Evolutionary conservation across 108 stramenopile genomes (phyloP), one percentile per base, ranked within the genome.

Genomic region (Fragilaria crotonensis): DNA sequence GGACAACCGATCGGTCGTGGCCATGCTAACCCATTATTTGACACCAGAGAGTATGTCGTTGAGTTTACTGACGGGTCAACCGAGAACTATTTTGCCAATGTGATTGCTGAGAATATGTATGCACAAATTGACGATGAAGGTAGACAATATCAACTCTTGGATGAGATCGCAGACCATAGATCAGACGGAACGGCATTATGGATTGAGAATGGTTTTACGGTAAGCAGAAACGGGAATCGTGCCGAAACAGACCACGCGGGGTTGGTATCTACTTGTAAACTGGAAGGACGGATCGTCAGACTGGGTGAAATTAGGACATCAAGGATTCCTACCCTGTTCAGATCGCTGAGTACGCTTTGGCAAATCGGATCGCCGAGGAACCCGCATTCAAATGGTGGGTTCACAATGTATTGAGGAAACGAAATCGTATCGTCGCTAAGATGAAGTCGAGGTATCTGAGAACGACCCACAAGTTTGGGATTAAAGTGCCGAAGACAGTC

Each of bases 21-120:
- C 0, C 41, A 80, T 54, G 20, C 45, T 11, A 76, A 76, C 27
- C 79, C 74, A 48, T 14, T 80, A 5, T 66, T 80, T 45, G 74
- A 76, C 31, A 71, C 72, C 0, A 17, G 47, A 2, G 21, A 50
- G 4, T 77, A 67, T 56, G 72, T 73, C 22, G 65, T 81, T 18
- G 65, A 73, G 50, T 71, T 81, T 11, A 30, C 27, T 29, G 59
- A 75, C 33, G 76, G 76, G 20, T 26, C 45, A 0, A 27, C 54
- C n/a, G 52, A 72, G 0, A 50, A 9, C 11, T 73, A 63, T 48
- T 41, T 25, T n/a, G 75, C 74, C 4, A 76, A 80, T 48, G 14
- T 28, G 23, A 73, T 77, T 27, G 75, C 75, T 1, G 72, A 76
- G 30, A 59, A 62, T 27, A 52, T 76, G 18, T 74, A 48, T 33